Evolutionary conservation across 1,139 yeast species (phyloP).

Genomic region (Hyphopichia fennica): DNA sequence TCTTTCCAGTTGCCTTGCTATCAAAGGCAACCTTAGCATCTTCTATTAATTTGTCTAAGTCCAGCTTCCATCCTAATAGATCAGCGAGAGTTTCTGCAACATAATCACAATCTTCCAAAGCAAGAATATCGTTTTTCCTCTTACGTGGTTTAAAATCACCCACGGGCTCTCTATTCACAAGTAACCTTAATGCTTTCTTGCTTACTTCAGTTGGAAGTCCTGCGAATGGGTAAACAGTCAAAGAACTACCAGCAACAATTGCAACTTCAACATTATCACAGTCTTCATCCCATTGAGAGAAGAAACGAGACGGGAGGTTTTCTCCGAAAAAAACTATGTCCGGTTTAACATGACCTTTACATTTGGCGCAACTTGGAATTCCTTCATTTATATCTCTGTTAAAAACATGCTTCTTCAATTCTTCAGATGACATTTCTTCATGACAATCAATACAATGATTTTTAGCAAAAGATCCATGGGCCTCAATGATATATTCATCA

Average conservation of each 20-base stretch:
- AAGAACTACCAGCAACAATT: conserved; percentile 88
- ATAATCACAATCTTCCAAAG: conserved; percentile 63
- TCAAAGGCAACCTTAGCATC: conserved; percentile 10
- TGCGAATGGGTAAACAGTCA: conserved; percentile 90
- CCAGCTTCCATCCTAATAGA: conserved; percentile 64
- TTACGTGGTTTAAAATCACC: conserved; percentile 60
- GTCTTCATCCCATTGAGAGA: conserved; percentile 69
- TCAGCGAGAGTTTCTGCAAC: conserved; percentile 55
- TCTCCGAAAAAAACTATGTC: conserved; percentile 95
- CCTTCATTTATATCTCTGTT: conserved; percentile 30
- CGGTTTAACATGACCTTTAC: conserved; percentile 82
- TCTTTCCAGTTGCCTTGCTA: conserved; percentile 1
- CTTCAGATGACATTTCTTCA: conserved; percentile 50
- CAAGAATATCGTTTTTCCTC: conserved; percentile 59
- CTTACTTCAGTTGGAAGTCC: conserved; percentile 68
- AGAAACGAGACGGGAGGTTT: conserved; percentile 68
- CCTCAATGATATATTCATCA: conserved; percentile 71
- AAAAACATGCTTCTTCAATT: conserved; percentile 45
- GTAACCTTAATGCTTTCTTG: conserved; percentile 50
- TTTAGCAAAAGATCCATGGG: conserved; percentile 90
- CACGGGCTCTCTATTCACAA: conserved; percentile 73
- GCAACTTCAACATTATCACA: conserved; percentile 62
- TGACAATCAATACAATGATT: conserved; percentile 82
- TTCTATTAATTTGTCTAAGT: conserved; percentile 37
- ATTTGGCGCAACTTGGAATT: conserved; percentile 52